These are phyloP conservation scores for Coniochaeta sp. DNA, from an alignment of 2,329 filamentous ascomycete species.

Conservation along the genomic window DNA sequence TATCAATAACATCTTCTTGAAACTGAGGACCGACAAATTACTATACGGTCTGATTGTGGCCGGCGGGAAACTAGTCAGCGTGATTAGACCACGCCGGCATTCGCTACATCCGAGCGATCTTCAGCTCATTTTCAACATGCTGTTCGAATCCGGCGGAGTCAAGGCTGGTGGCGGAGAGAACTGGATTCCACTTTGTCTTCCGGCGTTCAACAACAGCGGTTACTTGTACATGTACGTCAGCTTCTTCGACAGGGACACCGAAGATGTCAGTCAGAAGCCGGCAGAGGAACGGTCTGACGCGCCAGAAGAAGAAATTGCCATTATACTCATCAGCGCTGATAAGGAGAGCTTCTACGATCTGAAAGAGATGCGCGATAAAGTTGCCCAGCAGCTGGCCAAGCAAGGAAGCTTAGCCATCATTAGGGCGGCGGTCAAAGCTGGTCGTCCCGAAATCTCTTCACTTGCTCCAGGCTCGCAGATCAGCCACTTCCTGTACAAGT, in stretches of 20 bases:
- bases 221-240: constrained; percentile 99
- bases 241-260: constrained; percentile 67
- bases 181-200: constrained; percentile 93
- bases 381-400: constrained; percentile 62
- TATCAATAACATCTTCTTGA: constrained; percentile 84
- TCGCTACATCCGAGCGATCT: constrained; percentile 92
- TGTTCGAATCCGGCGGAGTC: constrained; percentile 89
- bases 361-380: constrained; percentile 61
- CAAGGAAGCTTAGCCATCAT: constrained; percentile 72
- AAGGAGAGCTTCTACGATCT: constrained; percentile 92
- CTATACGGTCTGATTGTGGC: constrained; percentile 93
- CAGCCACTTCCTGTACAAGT: constrained; percentile 94
- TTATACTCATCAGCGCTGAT: constrained; percentile 85
- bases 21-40: constrained; percentile 66
- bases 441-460: constrained; percentile 64
- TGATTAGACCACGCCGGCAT: constrained; percentile 88
- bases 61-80: constrained; percentile 86
- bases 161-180: constrained; percentile 88
- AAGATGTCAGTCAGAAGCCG: constrained; percentile 31
- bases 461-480: constrained; percentile 74
- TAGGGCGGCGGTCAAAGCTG: constrained; percentile 58
- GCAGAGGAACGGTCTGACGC: constrained; percentile 41
- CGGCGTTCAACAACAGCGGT: constrained; percentile 92
- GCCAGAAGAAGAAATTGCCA: constrained; percentile 64
- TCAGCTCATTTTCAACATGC: constrained; percentile 98